A percentile compares a stretch with the other conserved stretches of the same genome.
Evolutionary conservation across 2,329 filamentous ascomycete genomes (phyloP).

Genomic region (Stenocarpella maydis): DNA sequence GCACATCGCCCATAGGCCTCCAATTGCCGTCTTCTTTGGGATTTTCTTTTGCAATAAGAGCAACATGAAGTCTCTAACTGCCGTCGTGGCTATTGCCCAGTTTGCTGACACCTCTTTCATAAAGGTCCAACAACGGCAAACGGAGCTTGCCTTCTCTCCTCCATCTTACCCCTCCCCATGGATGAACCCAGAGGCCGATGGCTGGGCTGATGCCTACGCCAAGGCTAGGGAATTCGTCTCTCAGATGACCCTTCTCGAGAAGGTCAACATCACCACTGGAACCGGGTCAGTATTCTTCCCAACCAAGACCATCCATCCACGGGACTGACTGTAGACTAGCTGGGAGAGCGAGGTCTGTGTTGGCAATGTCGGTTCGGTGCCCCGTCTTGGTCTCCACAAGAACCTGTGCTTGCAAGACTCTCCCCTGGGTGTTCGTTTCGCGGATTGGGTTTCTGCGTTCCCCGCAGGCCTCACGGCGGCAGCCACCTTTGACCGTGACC

Average conservation of each 20-base stretch:
- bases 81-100: background rate
- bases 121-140: conserved; percentile 39
- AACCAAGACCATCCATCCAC: fast-evolving
- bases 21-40: background rate
- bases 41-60: background rate
- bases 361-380: conserved; percentile 76
- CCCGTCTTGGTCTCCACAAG: conserved; percentile 70
- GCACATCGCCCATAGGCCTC: no score
- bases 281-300: conserved; percentile 67
- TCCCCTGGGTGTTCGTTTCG: conserved; percentile 79
- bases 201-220: conserved; percentile 79
- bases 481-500: conserved; percentile 78
- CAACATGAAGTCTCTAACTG: background rate
- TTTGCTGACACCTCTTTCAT: conserved; percentile 36
- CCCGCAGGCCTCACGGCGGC: conserved; percentile 82
- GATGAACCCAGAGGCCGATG: conserved; percentile 75
- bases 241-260: conserved; percentile 83
- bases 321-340: conserved; percentile 45
- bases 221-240: conserved; percentile 83
- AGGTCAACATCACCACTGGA: conserved; percentile 95
- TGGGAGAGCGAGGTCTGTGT: conserved; percentile 79
- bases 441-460: conserved; percentile 85
- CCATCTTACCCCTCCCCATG: conserved; percentile 89
- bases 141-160: conserved; percentile 50
- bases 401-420: conserved; percentile 88